Conservation (phyloP, 1,284 basidiomycete species). For the Naganishia sp. region DNA sequence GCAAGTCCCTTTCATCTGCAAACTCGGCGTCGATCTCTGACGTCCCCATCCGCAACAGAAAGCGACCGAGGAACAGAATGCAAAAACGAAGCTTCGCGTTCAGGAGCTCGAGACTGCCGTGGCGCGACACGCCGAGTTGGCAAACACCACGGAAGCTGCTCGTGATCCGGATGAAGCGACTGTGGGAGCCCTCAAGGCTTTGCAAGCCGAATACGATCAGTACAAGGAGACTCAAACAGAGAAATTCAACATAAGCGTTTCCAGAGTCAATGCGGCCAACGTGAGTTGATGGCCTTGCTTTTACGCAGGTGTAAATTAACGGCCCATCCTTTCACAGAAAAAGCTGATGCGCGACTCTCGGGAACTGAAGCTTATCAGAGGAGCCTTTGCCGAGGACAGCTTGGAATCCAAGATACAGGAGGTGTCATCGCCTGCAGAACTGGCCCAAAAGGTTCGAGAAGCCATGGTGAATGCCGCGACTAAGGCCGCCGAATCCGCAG, state of each 20-base stretch:
- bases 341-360: conserved; percentile 22
- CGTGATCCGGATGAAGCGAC: neutral
- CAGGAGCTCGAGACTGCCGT: conserved; percentile 9
- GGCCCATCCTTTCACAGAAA: neutral
- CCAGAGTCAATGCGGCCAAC: conserved; percentile 25
- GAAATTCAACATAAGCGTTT: conserved; percentile 16
- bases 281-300: conserved; percentile 14
- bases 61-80: neutral
- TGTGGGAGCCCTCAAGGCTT: conserved; percentile 6
- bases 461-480: neutral
- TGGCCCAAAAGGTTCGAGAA: conserved; percentile 13
- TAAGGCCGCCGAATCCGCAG: neutral
- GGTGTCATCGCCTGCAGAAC: neutral
- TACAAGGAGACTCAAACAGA: conserved; percentile 27
- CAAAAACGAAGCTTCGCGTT: conserved; percentile 3
- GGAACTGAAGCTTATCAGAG: conserved; percentile 1
- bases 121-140: neutral
- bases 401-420: conserved; percentile 5
- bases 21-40: neutral
- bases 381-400: conserved; percentile 2
- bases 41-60: neutral
- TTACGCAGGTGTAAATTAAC: too few relatives aligned
- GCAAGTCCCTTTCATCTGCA: neutral
- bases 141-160: neutral
- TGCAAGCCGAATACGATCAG: conserved; percentile 28